These are phyloP conservation scores for Datisca glomerata DNA, from an alignment of 306 rosid species.

Conservation along the genomic window DNA sequence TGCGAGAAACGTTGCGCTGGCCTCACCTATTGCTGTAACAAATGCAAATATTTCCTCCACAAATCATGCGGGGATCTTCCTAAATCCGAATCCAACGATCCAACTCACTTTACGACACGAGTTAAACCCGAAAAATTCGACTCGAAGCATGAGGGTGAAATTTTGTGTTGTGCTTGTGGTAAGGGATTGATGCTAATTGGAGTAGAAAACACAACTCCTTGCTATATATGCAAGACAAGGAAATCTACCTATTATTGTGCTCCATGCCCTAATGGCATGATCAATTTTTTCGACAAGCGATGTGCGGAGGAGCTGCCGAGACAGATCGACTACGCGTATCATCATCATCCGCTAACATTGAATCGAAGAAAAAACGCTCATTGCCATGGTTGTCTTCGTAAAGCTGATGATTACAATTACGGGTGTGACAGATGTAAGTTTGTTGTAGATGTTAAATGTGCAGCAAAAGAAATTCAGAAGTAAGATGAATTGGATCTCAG, in stretches of 20 bases:
- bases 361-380: neutral
- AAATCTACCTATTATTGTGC: neutral
- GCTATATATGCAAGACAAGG: conserved; percentile 1
- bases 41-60: no score
- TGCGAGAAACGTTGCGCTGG: no score
- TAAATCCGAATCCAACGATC: no score
- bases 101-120: no score
- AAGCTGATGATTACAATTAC: conserved; percentile 1
- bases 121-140: no score
- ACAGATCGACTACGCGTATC: conserved; percentile 3
- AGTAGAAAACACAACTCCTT: neutral
- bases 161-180: neutral
- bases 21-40: no score
- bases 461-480: neutral
- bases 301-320: conserved; percentile 3
- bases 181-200: neutral
- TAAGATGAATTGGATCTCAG: no score
- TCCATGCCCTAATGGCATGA: conserved; percentile 5
- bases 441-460: conserved; percentile 5
- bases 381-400: neutral
- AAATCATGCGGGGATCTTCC: no score
- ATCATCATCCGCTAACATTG: conserved; percentile 4
- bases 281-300: conserved; percentile 3
- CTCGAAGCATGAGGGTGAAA: neutral
- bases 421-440: conserved; percentile 6